Evolutionary conservation across 2,329 filamentous ascomycete species (phyloP).

Genomic region (Cordyceps pruinosa): DNA sequence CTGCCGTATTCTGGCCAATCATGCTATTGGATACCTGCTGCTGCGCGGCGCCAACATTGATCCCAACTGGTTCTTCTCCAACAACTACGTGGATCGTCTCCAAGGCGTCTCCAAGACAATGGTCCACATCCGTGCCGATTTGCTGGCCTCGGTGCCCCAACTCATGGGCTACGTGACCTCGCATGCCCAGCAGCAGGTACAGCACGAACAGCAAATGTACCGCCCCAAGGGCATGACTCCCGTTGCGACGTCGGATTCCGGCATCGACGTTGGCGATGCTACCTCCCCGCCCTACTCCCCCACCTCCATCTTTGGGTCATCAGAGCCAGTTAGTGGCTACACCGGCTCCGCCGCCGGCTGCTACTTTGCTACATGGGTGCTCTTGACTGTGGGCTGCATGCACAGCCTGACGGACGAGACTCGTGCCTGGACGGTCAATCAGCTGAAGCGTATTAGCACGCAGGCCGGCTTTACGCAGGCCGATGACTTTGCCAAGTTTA

Average conservation of each 20-base stretch:
- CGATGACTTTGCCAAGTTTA: constrained; percentile 11
- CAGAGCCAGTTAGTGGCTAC: constrained; percentile 7
- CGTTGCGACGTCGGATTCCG: constrained; percentile 5
- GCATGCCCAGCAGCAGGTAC: constrained; percentile 12
- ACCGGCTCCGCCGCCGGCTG: constrained; percentile 7
- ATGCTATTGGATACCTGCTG: constrained; percentile 9
- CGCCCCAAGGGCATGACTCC: constrained; percentile 10
- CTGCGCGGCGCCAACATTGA: constrained; percentile 12
- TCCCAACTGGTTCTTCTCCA: constrained; percentile 14
- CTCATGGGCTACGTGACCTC: constrained; percentile 13
- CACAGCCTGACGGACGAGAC: constrained; percentile 12
- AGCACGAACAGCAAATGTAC: constrained; percentile 12
- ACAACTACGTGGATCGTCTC: constrained; percentile 11
- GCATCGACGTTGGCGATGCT: constrained; percentile 5
- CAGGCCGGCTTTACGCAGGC: constrained; percentile 10
- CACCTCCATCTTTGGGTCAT: constrained; percentile 8
- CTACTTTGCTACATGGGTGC: constrained; percentile 11
- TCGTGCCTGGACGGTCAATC: constrained; percentile 10
- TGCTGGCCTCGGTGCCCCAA: constrained; percentile 9
- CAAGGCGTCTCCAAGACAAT: constrained; percentile 11
- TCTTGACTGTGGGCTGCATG: constrained; percentile 12
- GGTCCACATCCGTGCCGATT: constrained; percentile 5
- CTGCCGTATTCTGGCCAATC: constrained; percentile 12
- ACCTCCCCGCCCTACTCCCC: constrained; percentile 5
- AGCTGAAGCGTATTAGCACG: constrained; percentile 10